phyloP scores from a whole-genome alignment of 495 filamentous ascomycete genomes.

The Hapsidospora chrysogenum region DNA sequence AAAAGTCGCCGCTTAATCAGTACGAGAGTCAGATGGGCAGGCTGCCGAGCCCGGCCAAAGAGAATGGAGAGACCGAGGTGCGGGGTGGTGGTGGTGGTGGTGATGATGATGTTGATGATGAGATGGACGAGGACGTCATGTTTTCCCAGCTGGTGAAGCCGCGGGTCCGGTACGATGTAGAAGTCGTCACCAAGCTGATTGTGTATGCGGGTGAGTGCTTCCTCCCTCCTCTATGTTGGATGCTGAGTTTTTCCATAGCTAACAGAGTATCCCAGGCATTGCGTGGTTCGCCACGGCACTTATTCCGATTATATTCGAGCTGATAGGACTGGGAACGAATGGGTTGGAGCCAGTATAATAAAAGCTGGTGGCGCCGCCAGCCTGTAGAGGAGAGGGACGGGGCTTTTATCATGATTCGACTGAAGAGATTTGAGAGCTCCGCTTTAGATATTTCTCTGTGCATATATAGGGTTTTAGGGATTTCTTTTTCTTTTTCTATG shows the following conservation, averaged over 20 bases:
- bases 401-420: too few relatives aligned
- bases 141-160: constrained; percentile 75
- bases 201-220: constrained; percentile 87
- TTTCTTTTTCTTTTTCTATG: too few relatives aligned
- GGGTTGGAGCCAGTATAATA: not conserved
- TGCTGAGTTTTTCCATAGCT: constrained; percentile 3
- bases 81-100: not conserved
- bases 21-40: constrained; percentile 61
- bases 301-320: constrained; percentile 49
- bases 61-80: constrained; percentile 8
- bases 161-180: constrained; percentile 87
- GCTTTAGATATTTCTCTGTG: too few relatives aligned
- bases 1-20: constrained; percentile 28
- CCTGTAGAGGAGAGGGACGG: too few relatives aligned
- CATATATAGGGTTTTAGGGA: too few relatives aligned
- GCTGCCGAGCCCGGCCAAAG: constrained; percentile 8
- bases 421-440: too few relatives aligned
- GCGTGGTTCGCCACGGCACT: constrained; percentile 54
- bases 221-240: constrained; percentile 4
- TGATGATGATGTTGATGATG: constrained; percentile 7
- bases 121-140: constrained; percentile 54
- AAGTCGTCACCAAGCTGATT: constrained; percentile 90
- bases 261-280: constrained; percentile 42
- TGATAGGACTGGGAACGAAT: constrained; percentile 36
- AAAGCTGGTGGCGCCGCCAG: too few relatives aligned